These are phyloP conservation scores for Dissophora globulifera DNA, from an alignment of 192 early-diverging fungal species.

Conservation along the genomic window DNA sequence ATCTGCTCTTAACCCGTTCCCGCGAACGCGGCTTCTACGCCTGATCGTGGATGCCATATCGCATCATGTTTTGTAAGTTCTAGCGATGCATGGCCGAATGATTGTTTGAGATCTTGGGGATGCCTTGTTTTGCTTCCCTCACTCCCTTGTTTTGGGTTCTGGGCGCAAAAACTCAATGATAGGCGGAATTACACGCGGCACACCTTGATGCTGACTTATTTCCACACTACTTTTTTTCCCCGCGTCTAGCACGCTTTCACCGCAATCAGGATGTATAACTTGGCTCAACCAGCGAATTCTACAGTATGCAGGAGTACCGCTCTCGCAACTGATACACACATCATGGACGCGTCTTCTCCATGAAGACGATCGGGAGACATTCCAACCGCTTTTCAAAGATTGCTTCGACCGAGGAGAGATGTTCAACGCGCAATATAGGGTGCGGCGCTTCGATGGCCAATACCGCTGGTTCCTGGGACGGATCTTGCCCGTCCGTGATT, in stretches of 20 bases:
- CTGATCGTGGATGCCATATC: slow-evolving; percentile 66
- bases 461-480: slow-evolving; percentile 66
- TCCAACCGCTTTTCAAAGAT: slow-evolving; percentile 53
- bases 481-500: slow-evolving; percentile 61
- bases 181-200: too few species aligned
- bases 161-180: too few species aligned
- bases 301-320: slow-evolving; percentile 57
- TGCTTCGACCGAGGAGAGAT: slow-evolving; percentile 61
- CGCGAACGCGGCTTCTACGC: slow-evolving; percentile 58
- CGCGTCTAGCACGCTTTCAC: slow-evolving; percentile 56
- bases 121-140: too few species aligned
- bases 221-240: background rate
- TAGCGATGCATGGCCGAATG: too few species aligned
- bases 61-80: slow-evolving; percentile 66
- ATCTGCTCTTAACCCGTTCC: slow-evolving; percentile 32
- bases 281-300: slow-evolving; percentile 65
- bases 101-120: too few species aligned
- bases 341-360: slow-evolving; percentile 61
- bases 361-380: slow-evolving; percentile 57
- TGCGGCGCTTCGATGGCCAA: slow-evolving; percentile 64
- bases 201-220: background rate
- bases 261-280: slow-evolving; percentile 55
- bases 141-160: too few species aligned
- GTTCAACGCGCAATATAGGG: slow-evolving; percentile 62
- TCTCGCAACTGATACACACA: slow-evolving; percentile 57